phyloP scores from a whole-genome alignment of 208 protist species.

The Leptomonas seymouri region DNA sequence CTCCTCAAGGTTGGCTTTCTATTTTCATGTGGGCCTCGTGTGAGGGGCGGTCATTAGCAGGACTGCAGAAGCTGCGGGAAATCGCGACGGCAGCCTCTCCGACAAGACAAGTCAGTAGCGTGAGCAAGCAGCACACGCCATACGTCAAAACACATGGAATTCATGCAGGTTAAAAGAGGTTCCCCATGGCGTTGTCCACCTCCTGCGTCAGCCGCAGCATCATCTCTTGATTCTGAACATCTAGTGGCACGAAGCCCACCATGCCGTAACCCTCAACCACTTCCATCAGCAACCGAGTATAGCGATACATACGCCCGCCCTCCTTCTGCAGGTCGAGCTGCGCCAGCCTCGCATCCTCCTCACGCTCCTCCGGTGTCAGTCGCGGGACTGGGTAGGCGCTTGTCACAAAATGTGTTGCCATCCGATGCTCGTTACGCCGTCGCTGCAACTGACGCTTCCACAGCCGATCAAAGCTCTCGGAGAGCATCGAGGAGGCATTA shows the following conservation, averaged over 20 bases:
- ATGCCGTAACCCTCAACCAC: conserved; percentile 96
- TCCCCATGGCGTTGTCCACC: conserved; percentile 85
- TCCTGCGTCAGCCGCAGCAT: conserved; percentile 84
- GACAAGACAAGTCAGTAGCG: no score
- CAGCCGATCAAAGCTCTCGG: conserved; percentile 85
- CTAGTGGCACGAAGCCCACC: conserved; percentile 92
- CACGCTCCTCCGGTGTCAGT: conserved; percentile 45
- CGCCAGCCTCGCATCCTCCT: conserved; percentile 37
- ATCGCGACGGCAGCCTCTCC: no score
- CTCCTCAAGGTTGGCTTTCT: no score
- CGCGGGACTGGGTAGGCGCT: conserved; percentile 29
- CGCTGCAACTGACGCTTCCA: conserved; percentile 70
- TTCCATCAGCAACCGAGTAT: conserved; percentile 84
- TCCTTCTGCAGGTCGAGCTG: conserved; percentile 60
- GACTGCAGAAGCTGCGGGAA: no score
- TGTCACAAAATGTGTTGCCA: conserved; percentile 45
- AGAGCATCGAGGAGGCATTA: conserved; percentile 51
- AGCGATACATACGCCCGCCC: conserved; percentile 68
- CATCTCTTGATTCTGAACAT: conserved; percentile 86
- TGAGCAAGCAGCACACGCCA: neutral
- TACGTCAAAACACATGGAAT: neutral
- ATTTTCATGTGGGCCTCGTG: no score
- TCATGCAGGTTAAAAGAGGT: conserved; percentile 43
- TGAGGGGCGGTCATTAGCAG: no score
- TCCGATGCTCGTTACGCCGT: conserved; percentile 47